A percentile compares a stretch with the other conserved stretches of the same genome.
phyloP scores from a whole-genome alignment of 2,329 filamentous ascomycete genomes.

The Pyrenophora teres region DNA sequence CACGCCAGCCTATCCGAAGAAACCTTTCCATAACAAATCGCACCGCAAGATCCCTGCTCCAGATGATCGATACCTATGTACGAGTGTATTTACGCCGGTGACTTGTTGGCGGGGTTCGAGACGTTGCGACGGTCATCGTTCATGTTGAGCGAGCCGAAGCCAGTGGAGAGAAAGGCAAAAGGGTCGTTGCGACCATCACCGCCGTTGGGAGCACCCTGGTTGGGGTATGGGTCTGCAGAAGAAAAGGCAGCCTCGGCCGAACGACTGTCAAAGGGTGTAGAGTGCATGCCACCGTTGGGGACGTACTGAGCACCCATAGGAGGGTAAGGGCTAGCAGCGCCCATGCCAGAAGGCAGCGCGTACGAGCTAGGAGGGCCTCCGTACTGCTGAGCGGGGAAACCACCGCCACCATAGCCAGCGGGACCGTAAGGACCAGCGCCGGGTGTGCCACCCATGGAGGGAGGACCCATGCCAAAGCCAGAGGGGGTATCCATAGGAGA shows the following conservation, averaged over 20 bases:
- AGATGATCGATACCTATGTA: conserved; percentile 44
- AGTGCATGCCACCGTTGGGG: conserved; percentile 76
- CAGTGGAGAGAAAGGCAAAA: conserved; percentile 77
- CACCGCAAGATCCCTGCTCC: conserved; percentile 41
- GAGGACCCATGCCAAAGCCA: conserved; percentile 82
- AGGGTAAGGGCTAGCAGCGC: conserved; percentile 78
- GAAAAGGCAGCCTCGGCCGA: conserved; percentile 94
- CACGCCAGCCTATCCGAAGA: conserved; percentile 43
- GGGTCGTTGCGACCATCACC: conserved; percentile 70
- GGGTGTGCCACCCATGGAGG: conserved; percentile 77
- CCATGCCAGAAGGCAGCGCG: conserved; percentile 82
- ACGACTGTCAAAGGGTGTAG: conserved; percentile 88
- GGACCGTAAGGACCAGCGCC: conserved; percentile 75
- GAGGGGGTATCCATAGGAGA: conserved; percentile 86
- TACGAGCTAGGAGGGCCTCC: conserved; percentile 88
- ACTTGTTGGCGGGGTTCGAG: conserved; percentile 47
- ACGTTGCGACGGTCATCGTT: conserved; percentile 60
- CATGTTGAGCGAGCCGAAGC: conserved; percentile 74
- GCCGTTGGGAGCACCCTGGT: conserved; percentile 72
- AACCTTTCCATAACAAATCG: conserved; percentile 43
- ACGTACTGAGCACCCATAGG: conserved; percentile 76
- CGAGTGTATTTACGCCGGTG: conserved; percentile 44
- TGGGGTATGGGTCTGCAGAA: conserved; percentile 80
- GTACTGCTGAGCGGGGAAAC: conserved; percentile 75
- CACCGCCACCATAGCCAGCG: conserved; percentile 67